These are phyloP conservation scores for Fistulina hepatica DNA, from an alignment of 1,284 basidiomycete genomes.

Conservation along the genomic window DNA sequence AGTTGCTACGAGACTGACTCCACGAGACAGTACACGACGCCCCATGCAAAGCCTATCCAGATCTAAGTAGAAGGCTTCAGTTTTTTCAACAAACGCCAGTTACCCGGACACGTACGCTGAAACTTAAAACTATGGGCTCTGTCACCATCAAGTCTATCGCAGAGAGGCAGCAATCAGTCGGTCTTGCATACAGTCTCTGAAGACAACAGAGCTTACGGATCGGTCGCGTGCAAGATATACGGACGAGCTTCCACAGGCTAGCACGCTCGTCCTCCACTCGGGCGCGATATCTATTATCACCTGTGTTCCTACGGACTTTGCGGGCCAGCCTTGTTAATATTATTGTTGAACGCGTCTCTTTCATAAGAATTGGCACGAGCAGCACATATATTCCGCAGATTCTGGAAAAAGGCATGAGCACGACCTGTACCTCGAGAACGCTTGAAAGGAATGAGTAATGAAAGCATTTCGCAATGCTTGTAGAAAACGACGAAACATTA, in stretches of 20 bases:
- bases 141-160: constrained; percentile 49
- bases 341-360: constrained; percentile 55
- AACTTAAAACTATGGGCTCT: constrained; percentile 66
- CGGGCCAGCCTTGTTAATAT: constrained; percentile 50
- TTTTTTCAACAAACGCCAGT: constrained; percentile 3
- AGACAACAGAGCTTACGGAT: constrained; percentile 33
- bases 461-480: too few relatives aligned
- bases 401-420: constrained; percentile 22
- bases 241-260: constrained; percentile 45
- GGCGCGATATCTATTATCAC: constrained; percentile 49
- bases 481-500: too few relatives aligned
- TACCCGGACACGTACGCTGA: constrained; percentile 41
- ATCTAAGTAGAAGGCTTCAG: constrained; percentile 37
- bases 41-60: constrained; percentile 74
- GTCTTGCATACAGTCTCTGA: not conserved
- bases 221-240: constrained; percentile 58
- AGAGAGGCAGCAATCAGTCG: constrained; percentile 2
- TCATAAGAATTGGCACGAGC: constrained; percentile 38
- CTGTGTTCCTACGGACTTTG: constrained; percentile 49
- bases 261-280: constrained; percentile 52
- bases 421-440: too few relatives aligned
- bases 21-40: constrained; percentile 60
- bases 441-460: constrained; percentile 1
- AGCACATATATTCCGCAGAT: constrained; percentile 35
- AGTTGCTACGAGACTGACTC: constrained; percentile 38